These are phyloP conservation scores for Apiotrichum brassicae DNA, from an alignment of 1,284 basidiomycete species.

Conservation along the genomic window DNA sequence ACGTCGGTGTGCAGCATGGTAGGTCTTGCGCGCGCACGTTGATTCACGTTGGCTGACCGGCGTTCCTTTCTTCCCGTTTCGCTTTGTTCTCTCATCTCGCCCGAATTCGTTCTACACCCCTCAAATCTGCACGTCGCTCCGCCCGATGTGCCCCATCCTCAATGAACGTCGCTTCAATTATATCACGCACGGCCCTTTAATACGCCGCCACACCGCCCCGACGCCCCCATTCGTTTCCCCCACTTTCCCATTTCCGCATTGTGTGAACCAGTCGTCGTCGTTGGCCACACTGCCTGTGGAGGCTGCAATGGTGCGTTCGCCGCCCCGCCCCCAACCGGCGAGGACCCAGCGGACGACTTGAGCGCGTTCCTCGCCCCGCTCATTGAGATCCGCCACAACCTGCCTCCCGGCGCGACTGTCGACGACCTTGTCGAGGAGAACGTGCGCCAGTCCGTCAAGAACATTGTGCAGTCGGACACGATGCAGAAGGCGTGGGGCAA, in stretches of 20 bases:
- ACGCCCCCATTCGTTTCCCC: no score
- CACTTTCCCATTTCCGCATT: no score
- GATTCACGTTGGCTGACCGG: no score
- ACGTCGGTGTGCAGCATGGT: constrained; percentile 78
- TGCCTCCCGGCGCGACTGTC: constrained; percentile 52
- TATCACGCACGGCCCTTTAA: no score
- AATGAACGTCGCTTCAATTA: no score
- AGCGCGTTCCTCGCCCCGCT: constrained; percentile 68
- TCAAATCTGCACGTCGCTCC: no score
- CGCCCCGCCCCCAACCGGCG: constrained; percentile 8
- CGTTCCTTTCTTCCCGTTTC: no score
- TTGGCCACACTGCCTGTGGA: constrained; percentile 74
- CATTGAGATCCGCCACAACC: constrained; percentile 54
- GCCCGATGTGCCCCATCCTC: no score
- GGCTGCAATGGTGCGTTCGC: constrained; percentile 60
- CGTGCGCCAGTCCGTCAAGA: constrained; percentile 67
- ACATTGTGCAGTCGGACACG: constrained; percentile 55
- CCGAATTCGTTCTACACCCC: no score
- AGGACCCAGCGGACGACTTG: constrained; percentile 48
- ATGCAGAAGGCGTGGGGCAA: constrained; percentile 66
- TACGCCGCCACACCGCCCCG: no score
- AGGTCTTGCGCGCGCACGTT: no score
- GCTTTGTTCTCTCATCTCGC: no score
- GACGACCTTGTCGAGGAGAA: constrained; percentile 64
- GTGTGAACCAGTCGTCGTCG: constrained; percentile 70